Base-by-base conservation (phyloP, 2,329 filamentous ascomycete genomes). In the Fusarium robinianum region DNA sequence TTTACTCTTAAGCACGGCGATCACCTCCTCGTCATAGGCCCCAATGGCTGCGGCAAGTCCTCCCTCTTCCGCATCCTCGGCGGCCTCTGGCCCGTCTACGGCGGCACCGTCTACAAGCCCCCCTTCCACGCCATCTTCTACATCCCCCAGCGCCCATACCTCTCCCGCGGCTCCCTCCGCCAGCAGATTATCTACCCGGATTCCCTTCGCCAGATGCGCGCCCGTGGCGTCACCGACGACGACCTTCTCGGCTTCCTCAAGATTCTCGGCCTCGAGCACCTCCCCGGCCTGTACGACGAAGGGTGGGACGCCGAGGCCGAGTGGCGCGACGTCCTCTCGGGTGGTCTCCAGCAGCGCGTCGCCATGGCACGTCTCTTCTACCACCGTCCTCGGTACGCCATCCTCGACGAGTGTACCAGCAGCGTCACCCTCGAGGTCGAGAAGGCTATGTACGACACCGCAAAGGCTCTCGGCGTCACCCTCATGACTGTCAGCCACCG, bases 131-230 rank as follows among this genome's bases (percentile, higher is more conserved):
- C 94, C 65, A 97, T 99, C 64, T 99, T 97, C 72, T 99, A 99
- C 72, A 95, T 99, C 54, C 94, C 94, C 0, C 94, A 99, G 64
- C 84, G 94, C 2, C 94, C 94, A 0, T 99, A 99, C 64, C 79
- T 99, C 2, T 94, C 88, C 10, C 84, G 90, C 39, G 94, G 94
- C 15, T 90, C 88, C 2, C 80, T 99, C n/a, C 85, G 94, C 25
- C 90, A 97, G 67, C 94, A 99, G 63, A 90, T 99, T 59, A 96
- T 94, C 47, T 99, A 99, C 69, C 94, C 94, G 0, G 94, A 99
- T 68, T 87, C 84, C 7, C 70, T 95, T 12, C 85, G 88, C 37
- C 87, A 91, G 53, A 96, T 96, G 85, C 88, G 88, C 29, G 80
- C 84, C 51, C 91, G 90, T 62, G 85, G 87, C 33, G 78, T 94